Evolutionary conservation across 148 eudicot genomes (phyloP), one percentile per base, ranked within the genome.

Genomic region (Beta vulgaris): DNA sequence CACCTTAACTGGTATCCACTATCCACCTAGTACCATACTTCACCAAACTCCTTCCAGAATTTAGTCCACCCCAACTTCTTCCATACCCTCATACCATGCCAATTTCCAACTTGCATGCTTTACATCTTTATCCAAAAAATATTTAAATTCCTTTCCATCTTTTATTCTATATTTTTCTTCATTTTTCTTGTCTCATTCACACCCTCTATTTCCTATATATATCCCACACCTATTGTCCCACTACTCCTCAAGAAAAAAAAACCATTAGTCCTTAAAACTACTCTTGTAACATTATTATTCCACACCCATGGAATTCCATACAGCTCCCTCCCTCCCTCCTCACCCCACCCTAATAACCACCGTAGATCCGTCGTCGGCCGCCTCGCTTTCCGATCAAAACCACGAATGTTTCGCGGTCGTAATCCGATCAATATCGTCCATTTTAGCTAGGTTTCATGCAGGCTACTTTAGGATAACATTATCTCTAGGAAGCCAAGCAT

Each of bases 401-500:
- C 43, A 57, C 25, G 23, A 26, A 8, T 55, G 46, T 46, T 28
- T 63, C 55, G 29, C 81, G 7, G 31, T 68, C 14, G 6, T 31
- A 12, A 19, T 42, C 10, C 53, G 46, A 5, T 72, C 63, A 29
- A 1, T 73, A 21, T 64, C 74, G 0, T 67, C 78, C 39, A 73
- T 80, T 3, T 13, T 86, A 40, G 37, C 73, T 2, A 77, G 69
- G 12, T 53, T 81, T 60, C 87, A 84, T 68, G 86, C 83, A 53
- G 83, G 86, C 6, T 81, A 85, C 62, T 87, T 87, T 62, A 74
- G 78, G 42, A 77, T 87, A 60, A 69, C 82, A 53, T 54, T 87
- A 36, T 87, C 90, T 26, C 75, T 87, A 35, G 72, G 83, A 43
- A 61, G 78, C 36, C 90, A 87, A 75, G 85, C 86, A 14, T 73